phyloP scores from a whole-genome alignment of 2,329 filamentous ascomycete species.

The Sphaceloma murrayae region DNA sequence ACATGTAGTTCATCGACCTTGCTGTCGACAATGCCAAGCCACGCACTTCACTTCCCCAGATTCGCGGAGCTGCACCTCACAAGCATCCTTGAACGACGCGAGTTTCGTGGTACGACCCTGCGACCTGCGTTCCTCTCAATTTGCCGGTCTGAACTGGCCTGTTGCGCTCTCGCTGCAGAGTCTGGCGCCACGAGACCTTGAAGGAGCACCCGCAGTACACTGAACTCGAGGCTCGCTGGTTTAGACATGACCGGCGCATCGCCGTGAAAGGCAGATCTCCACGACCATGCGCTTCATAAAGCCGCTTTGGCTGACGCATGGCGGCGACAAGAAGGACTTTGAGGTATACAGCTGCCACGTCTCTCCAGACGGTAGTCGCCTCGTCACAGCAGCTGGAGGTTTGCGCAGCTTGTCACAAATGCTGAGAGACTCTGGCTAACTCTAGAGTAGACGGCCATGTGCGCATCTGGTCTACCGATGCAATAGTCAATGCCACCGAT shows the following conservation, averaged over 20 bases:
- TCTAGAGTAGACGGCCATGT: conserved; percentile 70
- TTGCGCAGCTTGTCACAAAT: conserved; percentile 31
- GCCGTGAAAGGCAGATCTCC: conserved; percentile 1
- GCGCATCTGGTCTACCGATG: conserved; percentile 93
- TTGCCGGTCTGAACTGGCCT: too few relatives aligned
- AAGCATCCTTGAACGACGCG: neutral
- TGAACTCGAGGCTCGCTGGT: neutral
- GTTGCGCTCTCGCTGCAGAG: too few relatives aligned
- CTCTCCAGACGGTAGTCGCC: conserved; percentile 81
- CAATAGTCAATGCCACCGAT: conserved; percentile 73
- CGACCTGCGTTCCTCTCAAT: too few relatives aligned
- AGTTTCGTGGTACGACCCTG: neutral
- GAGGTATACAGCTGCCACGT: conserved; percentile 98
- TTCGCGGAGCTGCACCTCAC: neutral
- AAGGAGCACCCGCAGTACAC: too few relatives aligned
- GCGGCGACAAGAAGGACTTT: conserved; percentile 94
- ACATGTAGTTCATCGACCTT: too few relatives aligned
- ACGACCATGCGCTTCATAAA: conserved; percentile 60
- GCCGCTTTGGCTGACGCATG: conserved; percentile 91
- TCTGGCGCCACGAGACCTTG: too few relatives aligned
- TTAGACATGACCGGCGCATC: neutral
- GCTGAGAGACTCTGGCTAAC: neutral
- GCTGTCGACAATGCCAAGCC: neutral
- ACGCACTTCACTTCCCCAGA: neutral
- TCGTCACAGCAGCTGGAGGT: conserved; percentile 92